phyloP scores from a whole-genome alignment of 163 green algal genomes.

The Coccomyxa subellipsoidea region DNA sequence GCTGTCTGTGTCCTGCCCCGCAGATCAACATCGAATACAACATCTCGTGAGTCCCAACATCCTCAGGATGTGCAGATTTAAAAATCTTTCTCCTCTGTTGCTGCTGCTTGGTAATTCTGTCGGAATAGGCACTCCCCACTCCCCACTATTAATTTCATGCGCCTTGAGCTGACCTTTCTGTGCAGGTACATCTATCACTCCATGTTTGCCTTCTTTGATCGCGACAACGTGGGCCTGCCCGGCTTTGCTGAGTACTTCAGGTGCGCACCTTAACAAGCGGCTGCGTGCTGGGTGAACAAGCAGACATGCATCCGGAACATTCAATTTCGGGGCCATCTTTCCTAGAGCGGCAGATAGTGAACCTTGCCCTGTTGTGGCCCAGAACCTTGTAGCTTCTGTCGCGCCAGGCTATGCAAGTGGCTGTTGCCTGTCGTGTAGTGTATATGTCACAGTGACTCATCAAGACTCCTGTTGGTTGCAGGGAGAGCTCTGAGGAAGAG shows the following conservation, averaged over 20 bases:
- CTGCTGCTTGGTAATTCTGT: no score
- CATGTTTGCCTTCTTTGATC: constrained; percentile 47
- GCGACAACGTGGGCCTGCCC: background rate
- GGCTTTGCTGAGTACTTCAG: background rate
- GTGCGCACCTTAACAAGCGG: background rate
- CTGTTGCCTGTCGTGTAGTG: no score
- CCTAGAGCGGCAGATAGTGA: no score
- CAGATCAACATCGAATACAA: constrained; percentile 60
- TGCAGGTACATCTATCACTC: constrained; percentile 88
- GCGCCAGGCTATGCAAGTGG: background rate
- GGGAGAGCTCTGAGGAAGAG: constrained; percentile 48
- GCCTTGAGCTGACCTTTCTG: constrained; percentile 16
- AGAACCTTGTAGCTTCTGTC: no score
- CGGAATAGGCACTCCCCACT: background rate
- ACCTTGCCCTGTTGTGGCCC: no score
- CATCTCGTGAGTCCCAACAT: constrained; percentile 15
- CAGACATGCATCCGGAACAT: no score
- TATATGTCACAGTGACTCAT: no score
- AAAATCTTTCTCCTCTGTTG: no score
- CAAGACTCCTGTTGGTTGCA: no score
- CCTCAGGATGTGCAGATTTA: background rate
- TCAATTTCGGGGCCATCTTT: no score
- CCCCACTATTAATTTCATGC: background rate
- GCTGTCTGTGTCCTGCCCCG: background rate
- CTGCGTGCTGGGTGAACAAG: no score